Conservation (phyloP, 1,284 basidiomycete genomes). For the Ceratobasidium sp. region DNA sequence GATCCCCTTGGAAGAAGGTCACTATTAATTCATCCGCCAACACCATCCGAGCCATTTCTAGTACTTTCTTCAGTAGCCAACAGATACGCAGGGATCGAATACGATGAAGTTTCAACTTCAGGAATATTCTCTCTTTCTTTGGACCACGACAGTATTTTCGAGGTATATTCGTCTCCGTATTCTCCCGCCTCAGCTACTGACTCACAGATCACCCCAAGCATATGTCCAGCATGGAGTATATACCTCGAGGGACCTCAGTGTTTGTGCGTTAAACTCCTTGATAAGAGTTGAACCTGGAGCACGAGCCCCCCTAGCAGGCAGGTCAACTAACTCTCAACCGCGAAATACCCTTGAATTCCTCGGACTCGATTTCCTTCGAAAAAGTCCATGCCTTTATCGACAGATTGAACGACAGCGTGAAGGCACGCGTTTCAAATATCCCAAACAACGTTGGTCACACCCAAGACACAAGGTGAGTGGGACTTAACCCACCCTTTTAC, state of each 20-base stretch:
- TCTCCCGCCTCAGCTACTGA: conserved; percentile 4
- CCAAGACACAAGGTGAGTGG: neutral
- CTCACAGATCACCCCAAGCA: conserved; percentile 1
- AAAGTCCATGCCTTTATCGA: conserved; percentile 54
- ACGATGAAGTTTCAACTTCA: conserved; percentile 76
- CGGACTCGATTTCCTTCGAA: neutral
- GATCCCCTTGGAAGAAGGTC: conserved; percentile 95
- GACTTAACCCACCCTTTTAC: neutral
- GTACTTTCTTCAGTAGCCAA: conserved; percentile 76
- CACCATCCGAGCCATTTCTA: conserved; percentile 64
- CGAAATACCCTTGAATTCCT: conserved; percentile 24
- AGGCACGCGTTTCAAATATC: conserved; percentile 61
- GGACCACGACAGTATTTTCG: conserved; percentile 30
- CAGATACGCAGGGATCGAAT: conserved; percentile 61
- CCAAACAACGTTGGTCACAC: conserved; percentile 51
- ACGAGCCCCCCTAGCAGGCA: conserved; percentile 16
- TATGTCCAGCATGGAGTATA: conserved; percentile 21
- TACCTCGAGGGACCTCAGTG: conserved; percentile 20
- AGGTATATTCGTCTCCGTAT: conserved; percentile 6
- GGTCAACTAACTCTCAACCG: conserved; percentile 41
- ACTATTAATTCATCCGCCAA: conserved; percentile 77
- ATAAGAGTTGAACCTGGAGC: conserved; percentile 63
- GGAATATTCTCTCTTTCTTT: conserved; percentile 70
- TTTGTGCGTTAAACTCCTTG: conserved; percentile 17
- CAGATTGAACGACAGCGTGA: conserved; percentile 58